A percentile compares a stretch with the other conserved stretches of the same genome.
These are phyloP conservation scores for Dalechampia spathulata DNA, from an alignment of 441 rosid genomes.

Conservation along the genomic window DNA sequence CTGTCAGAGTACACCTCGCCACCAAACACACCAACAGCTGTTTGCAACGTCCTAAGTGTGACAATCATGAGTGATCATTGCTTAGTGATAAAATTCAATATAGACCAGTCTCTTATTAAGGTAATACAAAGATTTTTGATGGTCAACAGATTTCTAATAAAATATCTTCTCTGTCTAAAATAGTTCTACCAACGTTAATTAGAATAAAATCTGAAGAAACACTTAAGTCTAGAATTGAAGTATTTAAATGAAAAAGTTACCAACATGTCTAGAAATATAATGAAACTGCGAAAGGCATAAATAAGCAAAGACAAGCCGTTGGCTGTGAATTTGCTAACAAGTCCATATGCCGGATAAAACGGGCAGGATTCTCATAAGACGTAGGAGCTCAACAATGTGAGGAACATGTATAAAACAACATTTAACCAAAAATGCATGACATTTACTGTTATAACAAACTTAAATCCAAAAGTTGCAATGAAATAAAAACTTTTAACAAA, in stretches of 20 bases:
- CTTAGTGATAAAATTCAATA: not conserved
- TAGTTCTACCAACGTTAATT: not conserved
- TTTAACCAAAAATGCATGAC: not conserved
- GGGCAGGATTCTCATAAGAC: too few relatives aligned
- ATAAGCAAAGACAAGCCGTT: too few relatives aligned
- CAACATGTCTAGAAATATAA: not conserved
- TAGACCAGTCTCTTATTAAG: not conserved
- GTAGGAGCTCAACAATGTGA: too few relatives aligned
- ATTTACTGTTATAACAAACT: not conserved
- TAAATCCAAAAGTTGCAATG: not conserved
- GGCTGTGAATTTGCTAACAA: too few relatives aligned
- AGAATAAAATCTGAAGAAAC: not conserved
- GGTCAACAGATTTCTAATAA: not conserved
- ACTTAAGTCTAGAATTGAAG: not conserved
- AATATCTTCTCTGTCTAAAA: not conserved
- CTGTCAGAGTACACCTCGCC: conserved; percentile 68
- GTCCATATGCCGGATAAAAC: too few relatives aligned
- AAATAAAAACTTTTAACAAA: too few relatives aligned
- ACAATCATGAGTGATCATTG: conserved; percentile 8
- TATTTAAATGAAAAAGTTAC: not conserved
- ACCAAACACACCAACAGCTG: conserved; percentile 97
- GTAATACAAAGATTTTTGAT: not conserved
- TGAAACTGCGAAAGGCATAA: not conserved
- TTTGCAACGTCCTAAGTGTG: conserved; percentile 77
- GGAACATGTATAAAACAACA: not conserved